Conservation (phyloP, 2,329 filamentous ascomycete species). For the Xylariaceae sp. region DNA sequence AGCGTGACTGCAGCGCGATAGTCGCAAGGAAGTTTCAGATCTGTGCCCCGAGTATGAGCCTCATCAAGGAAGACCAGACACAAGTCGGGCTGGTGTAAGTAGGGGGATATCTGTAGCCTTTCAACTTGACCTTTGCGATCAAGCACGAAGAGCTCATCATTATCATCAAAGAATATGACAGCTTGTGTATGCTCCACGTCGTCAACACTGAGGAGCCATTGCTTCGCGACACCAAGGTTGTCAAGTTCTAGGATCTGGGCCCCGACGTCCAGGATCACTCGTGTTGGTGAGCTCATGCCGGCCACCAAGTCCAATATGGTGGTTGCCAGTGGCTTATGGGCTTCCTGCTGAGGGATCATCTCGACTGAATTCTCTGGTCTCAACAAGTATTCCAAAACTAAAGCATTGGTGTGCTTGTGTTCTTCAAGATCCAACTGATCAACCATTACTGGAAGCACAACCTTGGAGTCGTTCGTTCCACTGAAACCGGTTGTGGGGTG, state of each 20-base stretch:
- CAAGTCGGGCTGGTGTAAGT: slow-evolving; percentile 45
- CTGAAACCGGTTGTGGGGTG: slow-evolving; percentile 62
- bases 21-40: slow-evolving; percentile 54
- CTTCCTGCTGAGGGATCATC: slow-evolving; percentile 15
- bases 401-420: slow-evolving; percentile 62
- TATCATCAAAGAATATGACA: slow-evolving; percentile 53
- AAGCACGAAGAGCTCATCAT: slow-evolving; percentile 51
- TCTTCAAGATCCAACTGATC: slow-evolving; percentile 48
- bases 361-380: slow-evolving; percentile 44
- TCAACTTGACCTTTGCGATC: slow-evolving; percentile 43
- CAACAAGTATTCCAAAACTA: slow-evolving; percentile 58
- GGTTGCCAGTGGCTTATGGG: slow-evolving; percentile 26
- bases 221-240: slow-evolving; percentile 49
- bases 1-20: slow-evolving; percentile 66
- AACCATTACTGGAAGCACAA: slow-evolving; percentile 54
- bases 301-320: slow-evolving; percentile 42
- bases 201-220: slow-evolving; percentile 43
- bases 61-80: slow-evolving; percentile 70
- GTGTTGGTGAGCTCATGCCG: slow-evolving; percentile 32
- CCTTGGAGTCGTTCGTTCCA: slow-evolving; percentile 61
- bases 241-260: slow-evolving; percentile 63
- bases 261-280: slow-evolving; percentile 67
- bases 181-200: slow-evolving; percentile 30
- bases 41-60: slow-evolving; percentile 65
- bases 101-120: slow-evolving; percentile 54